Conservation (phyloP, 805 yeast species). For the Soucietia sequanensis region DNA sequence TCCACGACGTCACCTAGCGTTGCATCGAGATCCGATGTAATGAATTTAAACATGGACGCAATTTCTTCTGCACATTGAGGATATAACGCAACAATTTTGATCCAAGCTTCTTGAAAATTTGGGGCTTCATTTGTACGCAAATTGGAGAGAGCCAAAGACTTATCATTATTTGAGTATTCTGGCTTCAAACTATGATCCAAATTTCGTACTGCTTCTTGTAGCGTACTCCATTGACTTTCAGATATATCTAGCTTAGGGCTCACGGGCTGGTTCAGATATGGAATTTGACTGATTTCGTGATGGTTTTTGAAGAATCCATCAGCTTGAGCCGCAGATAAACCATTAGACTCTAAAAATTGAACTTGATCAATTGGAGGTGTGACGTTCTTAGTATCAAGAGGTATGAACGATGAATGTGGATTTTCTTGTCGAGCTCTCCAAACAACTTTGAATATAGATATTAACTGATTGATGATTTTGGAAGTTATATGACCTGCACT, state of each 20-base stretch:
- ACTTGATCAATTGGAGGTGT: conserved; percentile 36
- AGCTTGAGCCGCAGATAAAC: conserved; percentile 22
- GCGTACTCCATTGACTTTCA: conserved; percentile 13
- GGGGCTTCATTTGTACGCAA: conserved; percentile 3
- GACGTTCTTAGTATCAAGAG: conserved; percentile 32
- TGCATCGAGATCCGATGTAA: conserved; percentile 6
- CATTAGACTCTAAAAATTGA: conserved; percentile 21
- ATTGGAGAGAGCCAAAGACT: not conserved
- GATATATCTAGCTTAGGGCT: too few species aligned
- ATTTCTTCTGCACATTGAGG: conserved; percentile 18
- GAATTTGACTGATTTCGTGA: conserved; percentile 15
- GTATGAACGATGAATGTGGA: conserved; percentile 36
- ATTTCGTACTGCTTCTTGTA: conserved; percentile 1
- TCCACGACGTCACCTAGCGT: conserved; percentile 9
- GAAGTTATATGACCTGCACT: conserved; percentile 26
- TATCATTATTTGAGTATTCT: not conserved
- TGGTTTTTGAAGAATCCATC: conserved; percentile 27
- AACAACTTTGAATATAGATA: conserved; percentile 43
- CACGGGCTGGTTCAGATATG: too few species aligned
- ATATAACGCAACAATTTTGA: conserved; percentile 16
- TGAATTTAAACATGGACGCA: conserved; percentile 16
- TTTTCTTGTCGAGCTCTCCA: conserved; percentile 35
- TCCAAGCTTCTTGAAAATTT: conserved; percentile 12
- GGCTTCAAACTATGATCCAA: not conserved
- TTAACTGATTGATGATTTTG: conserved; percentile 43